Evolutionary conservation across 768 basidiomycete species (phyloP).

Genomic region (Lentinula detonsa): DNA sequence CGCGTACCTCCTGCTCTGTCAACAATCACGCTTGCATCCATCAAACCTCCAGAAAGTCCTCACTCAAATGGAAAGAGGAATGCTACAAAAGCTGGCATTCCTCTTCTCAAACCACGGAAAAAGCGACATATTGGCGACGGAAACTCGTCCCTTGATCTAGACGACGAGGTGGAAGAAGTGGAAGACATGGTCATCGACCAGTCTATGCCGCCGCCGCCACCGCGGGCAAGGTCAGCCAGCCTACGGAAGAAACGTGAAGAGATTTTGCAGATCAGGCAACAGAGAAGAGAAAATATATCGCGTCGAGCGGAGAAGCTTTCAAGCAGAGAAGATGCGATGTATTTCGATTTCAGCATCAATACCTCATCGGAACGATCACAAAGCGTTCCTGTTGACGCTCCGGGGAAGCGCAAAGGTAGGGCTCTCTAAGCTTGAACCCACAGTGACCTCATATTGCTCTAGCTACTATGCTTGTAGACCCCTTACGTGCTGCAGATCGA

Average conservation of each 20-base stretch:
- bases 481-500: slow-evolving; percentile 23
- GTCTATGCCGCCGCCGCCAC: slow-evolving; percentile 9
- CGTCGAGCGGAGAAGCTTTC: slow-evolving; percentile 20
- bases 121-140: slow-evolving; percentile 8
- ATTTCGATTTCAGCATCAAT: slow-evolving; percentile 16
- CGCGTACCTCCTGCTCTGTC: slow-evolving; percentile 31
- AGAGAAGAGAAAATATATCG: slow-evolving; percentile 23
- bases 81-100: neutral
- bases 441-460: neutral
- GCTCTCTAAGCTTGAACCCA: neutral
- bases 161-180: slow-evolving; percentile 31
- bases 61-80: neutral
- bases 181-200: slow-evolving; percentile 47
- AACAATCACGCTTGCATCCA: slow-evolving; percentile 21
- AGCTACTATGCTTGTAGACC: slow-evolving; percentile 30
- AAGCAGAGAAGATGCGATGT: slow-evolving; percentile 4
- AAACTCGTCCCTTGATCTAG: neutral
- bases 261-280: slow-evolving; percentile 25
- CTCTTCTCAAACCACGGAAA: slow-evolving; percentile 8
- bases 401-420: slow-evolving; percentile 45
- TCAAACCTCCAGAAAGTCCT: slow-evolving; percentile 4
- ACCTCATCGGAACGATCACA: slow-evolving; percentile 10
- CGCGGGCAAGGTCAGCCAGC: slow-evolving; percentile 14
- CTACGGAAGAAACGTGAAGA: slow-evolving; percentile 24
- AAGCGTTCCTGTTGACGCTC: slow-evolving; percentile 16